Evolutionary conservation across 257 asterid genomes (phyloP).

Genomic region (Scutellaria galericulata): DNA sequence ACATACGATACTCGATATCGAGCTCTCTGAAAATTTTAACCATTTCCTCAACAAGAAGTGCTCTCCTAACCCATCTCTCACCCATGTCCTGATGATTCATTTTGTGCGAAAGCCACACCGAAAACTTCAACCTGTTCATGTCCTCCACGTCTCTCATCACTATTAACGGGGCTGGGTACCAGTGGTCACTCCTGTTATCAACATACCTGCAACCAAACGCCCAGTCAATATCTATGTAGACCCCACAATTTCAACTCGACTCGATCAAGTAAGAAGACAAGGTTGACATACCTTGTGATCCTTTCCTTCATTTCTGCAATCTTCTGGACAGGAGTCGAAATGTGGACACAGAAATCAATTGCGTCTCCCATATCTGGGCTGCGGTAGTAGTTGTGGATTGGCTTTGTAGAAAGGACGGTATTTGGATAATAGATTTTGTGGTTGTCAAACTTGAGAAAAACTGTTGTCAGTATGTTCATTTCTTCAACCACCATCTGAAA

Average conservation of each 20-base stretch:
- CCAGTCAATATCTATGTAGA: neutral
- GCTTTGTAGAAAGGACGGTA: conserved; percentile 70
- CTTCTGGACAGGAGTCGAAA: conserved; percentile 80
- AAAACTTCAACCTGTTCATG: conserved; percentile 80
- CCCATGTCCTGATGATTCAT: conserved; percentile 95
- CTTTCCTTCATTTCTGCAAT: conserved; percentile 71
- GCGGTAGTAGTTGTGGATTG: conserved; percentile 79
- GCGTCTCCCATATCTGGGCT: conserved; percentile 97
- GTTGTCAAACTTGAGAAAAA: conserved; percentile 76
- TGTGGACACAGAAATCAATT: conserved; percentile 71
- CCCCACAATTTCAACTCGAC: neutral
- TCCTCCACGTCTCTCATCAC: conserved; percentile 92
- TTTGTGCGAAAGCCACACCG: conserved; percentile 74
- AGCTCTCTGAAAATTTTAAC: conserved; percentile 73
- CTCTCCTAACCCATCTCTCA: conserved; percentile 79
- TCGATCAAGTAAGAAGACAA: neutral
- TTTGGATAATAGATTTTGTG: conserved; percentile 83
- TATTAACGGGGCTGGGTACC: conserved; percentile 75
- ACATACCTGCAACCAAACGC: conserved; percentile 54
- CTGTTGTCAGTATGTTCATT: conserved; percentile 85
- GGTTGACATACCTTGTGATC: conserved; percentile 59
- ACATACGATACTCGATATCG: conserved; percentile 78
- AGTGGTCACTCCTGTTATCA: conserved; percentile 68
- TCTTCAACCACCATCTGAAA: conserved; percentile 96
- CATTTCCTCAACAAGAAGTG: conserved; percentile 80